These are phyloP conservation scores for Xylaria castorea DNA, from an alignment of 495 filamentous ascomycete species.

Conservation along the genomic window DNA sequence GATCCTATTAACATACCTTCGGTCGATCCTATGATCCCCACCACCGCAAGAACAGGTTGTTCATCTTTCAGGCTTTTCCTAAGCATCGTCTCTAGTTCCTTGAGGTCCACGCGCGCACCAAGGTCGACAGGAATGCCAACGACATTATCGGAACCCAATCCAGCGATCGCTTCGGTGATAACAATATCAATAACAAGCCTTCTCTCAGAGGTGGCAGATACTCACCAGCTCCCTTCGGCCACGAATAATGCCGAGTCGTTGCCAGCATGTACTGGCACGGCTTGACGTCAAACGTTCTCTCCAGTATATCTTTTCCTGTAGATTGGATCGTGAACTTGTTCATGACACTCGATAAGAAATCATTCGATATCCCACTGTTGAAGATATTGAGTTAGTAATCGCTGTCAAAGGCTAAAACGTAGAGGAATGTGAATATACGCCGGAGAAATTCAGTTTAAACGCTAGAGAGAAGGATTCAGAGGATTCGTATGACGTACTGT, in stretches of 20 bases:
- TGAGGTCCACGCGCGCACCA: slow-evolving; percentile 46
- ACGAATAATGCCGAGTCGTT: slow-evolving; percentile 55
- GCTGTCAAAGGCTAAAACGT: not conserved
- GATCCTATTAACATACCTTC: slow-evolving; percentile 35
- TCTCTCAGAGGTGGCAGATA: not conserved
- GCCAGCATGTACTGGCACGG: slow-evolving; percentile 44
- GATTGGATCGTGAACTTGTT: slow-evolving; percentile 52
- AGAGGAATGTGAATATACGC: not conserved
- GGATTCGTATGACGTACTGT: slow-evolving; percentile 42
- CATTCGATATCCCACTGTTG: slow-evolving; percentile 26
- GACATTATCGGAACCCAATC: slow-evolving; percentile 51
- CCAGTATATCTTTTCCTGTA: slow-evolving; percentile 44
- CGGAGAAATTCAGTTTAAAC: not conserved
- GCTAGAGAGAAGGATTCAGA: not conserved
- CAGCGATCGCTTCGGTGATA: slow-evolving; percentile 44
- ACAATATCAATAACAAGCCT: slow-evolving; percentile 11
- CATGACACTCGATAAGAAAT: slow-evolving; percentile 43
- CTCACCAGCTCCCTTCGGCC: slow-evolving; percentile 55
- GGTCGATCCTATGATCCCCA: slow-evolving; percentile 41
- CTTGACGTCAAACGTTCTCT: slow-evolving; percentile 43
- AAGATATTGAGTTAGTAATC: not conserved
- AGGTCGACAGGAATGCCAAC: slow-evolving; percentile 48
- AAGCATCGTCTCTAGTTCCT: slow-evolving; percentile 41
- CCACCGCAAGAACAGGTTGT: slow-evolving; percentile 41
- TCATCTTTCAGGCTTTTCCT: slow-evolving; percentile 39